A percentile compares a stretch with the other conserved stretches of the same genome.
These are phyloP conservation scores for Pichia sp. DNA, from an alignment of 1,139 yeast genomes.

Conservation along the genomic window DNA sequence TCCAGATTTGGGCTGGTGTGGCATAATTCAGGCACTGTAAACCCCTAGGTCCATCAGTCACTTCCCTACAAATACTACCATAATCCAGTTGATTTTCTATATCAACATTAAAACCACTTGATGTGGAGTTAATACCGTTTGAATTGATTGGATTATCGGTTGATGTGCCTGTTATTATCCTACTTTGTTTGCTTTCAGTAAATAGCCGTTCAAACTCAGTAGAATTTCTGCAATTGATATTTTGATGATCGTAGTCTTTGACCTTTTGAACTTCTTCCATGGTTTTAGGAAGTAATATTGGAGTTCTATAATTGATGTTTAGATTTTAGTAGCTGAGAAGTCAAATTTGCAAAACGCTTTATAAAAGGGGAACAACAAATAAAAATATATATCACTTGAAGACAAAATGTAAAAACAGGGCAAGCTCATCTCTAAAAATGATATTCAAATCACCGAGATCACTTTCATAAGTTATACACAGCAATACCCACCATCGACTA, in stretches of 20 bases:
- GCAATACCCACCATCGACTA: constrained; percentile 82
- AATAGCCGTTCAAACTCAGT: neutral
- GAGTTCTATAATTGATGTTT: neutral
- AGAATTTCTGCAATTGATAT: too few species aligned
- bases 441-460: neutral
- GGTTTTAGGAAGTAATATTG: neutral
- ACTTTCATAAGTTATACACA: constrained; percentile 4
- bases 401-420: too few species aligned
- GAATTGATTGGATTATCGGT: neutral
- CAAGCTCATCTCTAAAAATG: too few species aligned
- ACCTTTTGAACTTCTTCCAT: neutral
- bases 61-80: too few species aligned
- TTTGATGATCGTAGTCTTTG: too few species aligned
- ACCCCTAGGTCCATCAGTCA: too few species aligned
- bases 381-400: too few species aligned
- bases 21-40: too few species aligned
- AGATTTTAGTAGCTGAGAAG: too few species aligned
- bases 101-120: neutral
- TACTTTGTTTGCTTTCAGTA: neutral
- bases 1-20: too few species aligned
- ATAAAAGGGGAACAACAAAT: too few species aligned
- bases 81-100: neutral
- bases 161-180: neutral
- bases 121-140: neutral
- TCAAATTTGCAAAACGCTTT: too few species aligned